Evolutionary conservation across 169 alveolate genomes (phyloP).

Genomic region (Fabrea salina): DNA sequence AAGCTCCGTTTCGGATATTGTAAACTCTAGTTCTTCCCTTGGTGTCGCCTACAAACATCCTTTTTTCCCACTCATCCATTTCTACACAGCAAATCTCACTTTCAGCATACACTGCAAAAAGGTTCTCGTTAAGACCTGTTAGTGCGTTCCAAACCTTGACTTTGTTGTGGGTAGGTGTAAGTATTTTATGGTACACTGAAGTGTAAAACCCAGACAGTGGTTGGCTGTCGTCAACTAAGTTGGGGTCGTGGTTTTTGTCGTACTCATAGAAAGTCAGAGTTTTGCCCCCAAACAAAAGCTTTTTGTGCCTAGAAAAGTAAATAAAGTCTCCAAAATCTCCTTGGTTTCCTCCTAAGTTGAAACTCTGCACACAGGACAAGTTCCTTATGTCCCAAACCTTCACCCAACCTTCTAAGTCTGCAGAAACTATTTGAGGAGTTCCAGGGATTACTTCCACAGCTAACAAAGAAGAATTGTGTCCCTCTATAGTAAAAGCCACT

Average conservation of each 20-base stretch:
- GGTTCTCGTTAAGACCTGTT: slow-evolving; percentile 59
- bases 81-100: slow-evolving; percentile 61
- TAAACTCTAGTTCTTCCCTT: slow-evolving; percentile 52
- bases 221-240: slow-evolving; percentile 58
- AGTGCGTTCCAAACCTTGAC: slow-evolving; percentile 66
- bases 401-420: slow-evolving; percentile 61
- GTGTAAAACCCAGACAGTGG: slow-evolving; percentile 51
- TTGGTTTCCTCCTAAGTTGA: slow-evolving; percentile 70
- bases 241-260: slow-evolving; percentile 69
- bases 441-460: slow-evolving; percentile 59
- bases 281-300: slow-evolving; percentile 63
- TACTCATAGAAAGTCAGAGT: slow-evolving; percentile 56
- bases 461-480: slow-evolving; percentile 71
- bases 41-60: slow-evolving; percentile 66
- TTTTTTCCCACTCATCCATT: slow-evolving; percentile 52
- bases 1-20: slow-evolving; percentile 57
- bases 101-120: slow-evolving; percentile 43
- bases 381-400: slow-evolving; percentile 68
- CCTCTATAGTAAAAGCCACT: slow-evolving; percentile 64
- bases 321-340: slow-evolving; percentile 43
- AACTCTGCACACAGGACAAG: slow-evolving; percentile 58
- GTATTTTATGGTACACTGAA: slow-evolving; percentile 25
- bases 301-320: slow-evolving; percentile 49
- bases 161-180: slow-evolving; percentile 36
- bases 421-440: slow-evolving; percentile 39